Percentiles rank a stretch among this genome's conserved stretches.
phyloP scores from a whole-genome alignment of 1,284 basidiomycete genomes.

The Blastosporella zonata region DNA sequence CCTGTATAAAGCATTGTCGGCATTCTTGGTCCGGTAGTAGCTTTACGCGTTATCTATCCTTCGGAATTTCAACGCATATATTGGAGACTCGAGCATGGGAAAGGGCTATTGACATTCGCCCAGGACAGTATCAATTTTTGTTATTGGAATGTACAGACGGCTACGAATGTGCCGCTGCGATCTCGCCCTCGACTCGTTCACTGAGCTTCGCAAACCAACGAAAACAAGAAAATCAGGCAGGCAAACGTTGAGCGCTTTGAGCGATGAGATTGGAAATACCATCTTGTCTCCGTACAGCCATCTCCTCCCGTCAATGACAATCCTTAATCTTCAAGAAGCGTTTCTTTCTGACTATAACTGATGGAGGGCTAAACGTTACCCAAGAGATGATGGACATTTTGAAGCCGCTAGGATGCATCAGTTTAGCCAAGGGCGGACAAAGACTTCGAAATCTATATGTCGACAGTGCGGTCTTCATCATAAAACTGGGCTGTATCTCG shows the following conservation, averaged over 20 bases:
- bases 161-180: too few species aligned
- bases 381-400: constrained; percentile 39
- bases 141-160: too few species aligned
- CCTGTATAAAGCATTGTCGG: too few species aligned
- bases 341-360: not conserved
- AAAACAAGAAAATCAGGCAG: too few species aligned
- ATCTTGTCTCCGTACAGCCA: too few species aligned
- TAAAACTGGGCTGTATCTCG: not conserved
- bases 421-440: constrained; percentile 30
- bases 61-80: constrained; percentile 39
- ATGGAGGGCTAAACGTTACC: constrained; percentile 34
- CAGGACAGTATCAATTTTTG: too few species aligned
- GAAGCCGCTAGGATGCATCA: constrained; percentile 34
- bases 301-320: not conserved
- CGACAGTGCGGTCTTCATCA: constrained; percentile 25
- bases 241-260: too few species aligned
- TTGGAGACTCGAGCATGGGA: constrained; percentile 20
- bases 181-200: too few species aligned
- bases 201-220: too few species aligned
- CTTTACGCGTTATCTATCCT: constrained; percentile 48
- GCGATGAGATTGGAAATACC: too few species aligned
- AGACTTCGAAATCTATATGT: constrained; percentile 37
- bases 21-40: constrained; percentile 32
- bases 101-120: constrained; percentile 16
- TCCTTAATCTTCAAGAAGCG: not conserved